Conservation (phyloP, 2,329 filamentous ascomycete genomes). For the Ophiostoma pallidulum region DNA sequence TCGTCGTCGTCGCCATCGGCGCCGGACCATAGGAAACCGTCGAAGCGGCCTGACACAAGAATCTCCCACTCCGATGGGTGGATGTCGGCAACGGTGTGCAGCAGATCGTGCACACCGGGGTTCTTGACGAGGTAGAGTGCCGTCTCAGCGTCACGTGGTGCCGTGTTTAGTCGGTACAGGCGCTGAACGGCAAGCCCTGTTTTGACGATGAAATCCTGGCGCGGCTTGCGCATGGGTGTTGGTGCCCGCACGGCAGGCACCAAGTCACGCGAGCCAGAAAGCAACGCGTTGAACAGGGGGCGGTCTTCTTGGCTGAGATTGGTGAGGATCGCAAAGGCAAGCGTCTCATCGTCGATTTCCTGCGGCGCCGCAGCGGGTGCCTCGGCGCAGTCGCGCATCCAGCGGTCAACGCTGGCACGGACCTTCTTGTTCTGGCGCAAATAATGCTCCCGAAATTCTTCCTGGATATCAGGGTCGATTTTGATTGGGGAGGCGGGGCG, state of each 20-base stretch:
- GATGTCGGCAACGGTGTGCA: conserved; percentile 80
- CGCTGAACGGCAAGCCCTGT: conserved; percentile 73
- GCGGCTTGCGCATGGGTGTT: conserved; percentile 55
- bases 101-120: conserved; percentile 69
- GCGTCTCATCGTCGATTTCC: conserved; percentile 87
- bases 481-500: conserved; percentile 56
- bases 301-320: conserved; percentile 68
- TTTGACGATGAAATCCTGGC: conserved; percentile 65
- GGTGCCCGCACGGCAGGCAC: conserved; percentile 52
- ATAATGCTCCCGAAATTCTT: conserved; percentile 88
- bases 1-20: conserved; percentile 59
- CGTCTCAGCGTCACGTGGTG: conserved; percentile 76
- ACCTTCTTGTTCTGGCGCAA: conserved; percentile 88
- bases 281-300: conserved; percentile 71
- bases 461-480: conserved; percentile 87
- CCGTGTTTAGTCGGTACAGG: conserved; percentile 63
- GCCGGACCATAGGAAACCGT: conserved; percentile 91
- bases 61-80: conserved; percentile 95
- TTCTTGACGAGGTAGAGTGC: conserved; percentile 82
- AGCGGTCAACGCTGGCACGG: conserved; percentile 79
- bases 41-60: conserved; percentile 83
- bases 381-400: conserved; percentile 74
- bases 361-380: conserved; percentile 65
- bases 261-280: conserved; percentile 52
- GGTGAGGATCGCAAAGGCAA: conserved; percentile 88